phyloP scores from a whole-genome alignment of 2,329 filamentous ascomycete genomes.

The Xylaria sp. region DNA sequence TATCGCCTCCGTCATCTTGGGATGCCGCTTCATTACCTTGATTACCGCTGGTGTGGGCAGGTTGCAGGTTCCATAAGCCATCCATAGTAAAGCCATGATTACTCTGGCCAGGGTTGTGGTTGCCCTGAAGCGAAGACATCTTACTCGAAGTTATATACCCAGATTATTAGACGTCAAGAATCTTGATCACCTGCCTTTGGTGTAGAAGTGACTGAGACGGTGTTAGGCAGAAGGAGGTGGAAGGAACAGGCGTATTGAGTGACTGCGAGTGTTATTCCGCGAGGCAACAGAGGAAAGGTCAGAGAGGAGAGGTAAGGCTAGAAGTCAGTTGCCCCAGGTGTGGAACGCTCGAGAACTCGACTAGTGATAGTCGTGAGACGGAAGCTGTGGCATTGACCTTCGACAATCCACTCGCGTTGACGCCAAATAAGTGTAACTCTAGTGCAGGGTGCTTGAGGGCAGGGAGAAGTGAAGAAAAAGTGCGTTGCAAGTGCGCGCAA shows the following conservation, averaged over 20 bases:
- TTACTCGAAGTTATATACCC: not conserved
- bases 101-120: too few species aligned
- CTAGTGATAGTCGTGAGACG: not conserved
- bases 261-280: not conserved
- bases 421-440: not conserved
- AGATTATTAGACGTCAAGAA: not conserved
- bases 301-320: not conserved
- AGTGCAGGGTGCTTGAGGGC: not conserved
- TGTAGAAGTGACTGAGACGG: not conserved
- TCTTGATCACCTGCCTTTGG: not conserved
- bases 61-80: too few species aligned
- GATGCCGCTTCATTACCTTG: too few species aligned
- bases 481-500: not conserved
- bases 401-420: not conserved
- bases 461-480: not conserved
- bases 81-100: too few species aligned
- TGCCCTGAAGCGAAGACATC: constrained; percentile 27
- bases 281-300: not conserved
- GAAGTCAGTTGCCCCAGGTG: not conserved
- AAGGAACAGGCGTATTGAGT: not conserved
- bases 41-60: too few species aligned
- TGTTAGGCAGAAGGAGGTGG: not conserved
- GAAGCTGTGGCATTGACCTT: not conserved
- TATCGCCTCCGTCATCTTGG: too few species aligned
- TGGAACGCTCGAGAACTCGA: not conserved